Percentiles rank a stretch among this genome's conserved stretches.
Conservation (phyloP, 2,329 filamentous ascomycete genomes). For the Keithomyces neogunnii region DNA sequence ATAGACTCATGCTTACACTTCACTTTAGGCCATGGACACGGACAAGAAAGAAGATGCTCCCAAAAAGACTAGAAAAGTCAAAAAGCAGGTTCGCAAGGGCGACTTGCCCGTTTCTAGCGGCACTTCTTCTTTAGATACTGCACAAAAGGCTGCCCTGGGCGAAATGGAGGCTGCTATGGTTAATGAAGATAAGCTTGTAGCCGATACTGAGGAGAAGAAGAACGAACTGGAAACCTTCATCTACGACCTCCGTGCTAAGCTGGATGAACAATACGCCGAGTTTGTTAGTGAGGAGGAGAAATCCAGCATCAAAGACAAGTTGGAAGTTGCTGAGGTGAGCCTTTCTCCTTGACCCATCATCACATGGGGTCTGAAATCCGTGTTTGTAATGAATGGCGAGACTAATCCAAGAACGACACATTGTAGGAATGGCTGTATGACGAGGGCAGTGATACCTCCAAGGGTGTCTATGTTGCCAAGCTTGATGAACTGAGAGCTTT, state of each 20-base stretch:
- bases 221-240: conserved; percentile 98
- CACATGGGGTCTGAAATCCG: too few species aligned
- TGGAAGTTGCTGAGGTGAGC: conserved; percentile 77
- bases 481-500: conserved; percentile 90
- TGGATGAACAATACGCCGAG: conserved; percentile 83
- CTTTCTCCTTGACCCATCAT: background rate
- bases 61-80: conserved; percentile 93
- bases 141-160: conserved; percentile 54
- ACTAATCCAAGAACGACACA: conserved; percentile 7
- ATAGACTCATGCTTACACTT: background rate
- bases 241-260: conserved; percentile 92
- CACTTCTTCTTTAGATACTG: conserved; percentile 68
- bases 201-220: conserved; percentile 98
- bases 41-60: conserved; percentile 59
- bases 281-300: conserved; percentile 92
- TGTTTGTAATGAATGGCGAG: too few species aligned
- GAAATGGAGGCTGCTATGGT: conserved; percentile 89
- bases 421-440: conserved; percentile 94
- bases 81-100: conserved; percentile 98
- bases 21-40: conserved; percentile 70
- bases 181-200: conserved; percentile 97
- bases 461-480: conserved; percentile 90
- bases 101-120: conserved; percentile 81
- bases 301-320: conserved; percentile 72
- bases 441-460: conserved; percentile 88